Conservation (phyloP, 1,284 basidiomycete species). For the Sporisorium sorghi region DNA sequence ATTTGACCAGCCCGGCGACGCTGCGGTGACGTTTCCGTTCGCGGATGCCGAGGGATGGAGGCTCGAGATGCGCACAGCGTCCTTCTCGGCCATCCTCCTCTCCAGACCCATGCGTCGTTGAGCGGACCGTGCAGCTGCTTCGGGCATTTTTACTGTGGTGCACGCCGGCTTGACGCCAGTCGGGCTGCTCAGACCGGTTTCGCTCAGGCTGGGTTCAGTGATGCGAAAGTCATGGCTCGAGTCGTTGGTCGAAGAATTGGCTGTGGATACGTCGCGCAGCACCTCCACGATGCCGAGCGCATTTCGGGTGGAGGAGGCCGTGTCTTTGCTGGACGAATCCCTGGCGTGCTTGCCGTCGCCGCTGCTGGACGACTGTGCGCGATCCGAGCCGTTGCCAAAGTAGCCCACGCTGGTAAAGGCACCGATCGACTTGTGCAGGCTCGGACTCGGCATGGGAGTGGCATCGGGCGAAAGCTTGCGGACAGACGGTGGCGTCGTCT, state of each 20-base stretch:
- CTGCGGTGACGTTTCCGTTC: neutral
- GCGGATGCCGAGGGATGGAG: conserved; percentile 9
- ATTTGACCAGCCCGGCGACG: conserved; percentile 33
- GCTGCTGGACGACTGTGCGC: neutral
- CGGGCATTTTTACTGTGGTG: conserved; percentile 18
- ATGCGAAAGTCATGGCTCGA: conserved; percentile 12
- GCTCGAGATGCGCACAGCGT: conserved; percentile 25
- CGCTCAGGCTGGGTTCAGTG: neutral
- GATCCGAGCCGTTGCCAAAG: conserved; percentile 29
- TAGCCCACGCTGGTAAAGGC: conserved; percentile 39
- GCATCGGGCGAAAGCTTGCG: conserved; percentile 51
- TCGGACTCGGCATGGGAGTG: conserved; percentile 60
- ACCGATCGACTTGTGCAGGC: conserved; percentile 42
- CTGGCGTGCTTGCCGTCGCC: neutral
- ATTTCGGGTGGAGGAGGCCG: neutral
- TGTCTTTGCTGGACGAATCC: conserved; percentile 1
- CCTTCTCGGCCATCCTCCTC: conserved; percentile 31
- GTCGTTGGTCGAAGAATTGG: neutral
- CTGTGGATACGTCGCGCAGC: conserved; percentile 19
- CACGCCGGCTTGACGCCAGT: conserved; percentile 2
- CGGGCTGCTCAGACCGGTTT: conserved; percentile 8
- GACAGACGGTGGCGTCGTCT: conserved; percentile 30
- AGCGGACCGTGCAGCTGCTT: conserved; percentile 10
- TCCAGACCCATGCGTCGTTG: conserved; percentile 34
- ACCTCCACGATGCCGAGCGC: conserved; percentile 25